phyloP scores from a whole-genome alignment of 2,329 filamentous ascomycete species.

The Alternaria arbusti region DNA sequence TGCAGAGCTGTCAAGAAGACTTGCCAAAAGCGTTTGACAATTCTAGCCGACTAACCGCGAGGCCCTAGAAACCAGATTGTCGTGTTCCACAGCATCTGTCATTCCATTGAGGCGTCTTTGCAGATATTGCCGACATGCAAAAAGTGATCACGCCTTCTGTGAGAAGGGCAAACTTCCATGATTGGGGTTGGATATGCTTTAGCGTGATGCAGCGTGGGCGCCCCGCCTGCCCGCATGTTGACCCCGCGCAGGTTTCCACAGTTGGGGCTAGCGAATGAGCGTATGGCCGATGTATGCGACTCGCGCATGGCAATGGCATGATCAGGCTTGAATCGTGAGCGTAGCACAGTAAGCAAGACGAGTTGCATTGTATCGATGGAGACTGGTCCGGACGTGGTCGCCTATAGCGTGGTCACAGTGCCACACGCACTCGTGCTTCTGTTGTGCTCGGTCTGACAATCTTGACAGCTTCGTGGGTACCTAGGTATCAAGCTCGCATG shows the following conservation, averaged over 20 bases:
- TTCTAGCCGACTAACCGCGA: neutral
- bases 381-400: neutral
- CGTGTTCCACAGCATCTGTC: neutral
- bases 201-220: conserved; percentile 20
- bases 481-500: neutral
- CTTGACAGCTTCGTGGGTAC: neutral
- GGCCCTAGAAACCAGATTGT: neutral
- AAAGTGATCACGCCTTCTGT: neutral
- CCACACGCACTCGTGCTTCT: neutral
- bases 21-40: neutral
- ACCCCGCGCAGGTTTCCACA: conserved; percentile 11
- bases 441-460: neutral
- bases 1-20: conserved; percentile 27
- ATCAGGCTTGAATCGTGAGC: conserved; percentile 3
- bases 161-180: neutral
- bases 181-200: conserved; percentile 15
- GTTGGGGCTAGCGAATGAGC: conserved; percentile 5
- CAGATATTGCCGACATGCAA: neutral
- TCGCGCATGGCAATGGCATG: neutral
- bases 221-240: conserved; percentile 22
- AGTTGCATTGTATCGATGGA: neutral
- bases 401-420: neutral
- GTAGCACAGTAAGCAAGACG: neutral
- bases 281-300: neutral
- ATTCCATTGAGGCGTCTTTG: neutral